Percentiles rank a stretch among this genome's conserved stretches.
These are phyloP conservation scores for Curvularia sp. DNA, from an alignment of 2,329 filamentous ascomycete genomes.

Conservation along the genomic window DNA sequence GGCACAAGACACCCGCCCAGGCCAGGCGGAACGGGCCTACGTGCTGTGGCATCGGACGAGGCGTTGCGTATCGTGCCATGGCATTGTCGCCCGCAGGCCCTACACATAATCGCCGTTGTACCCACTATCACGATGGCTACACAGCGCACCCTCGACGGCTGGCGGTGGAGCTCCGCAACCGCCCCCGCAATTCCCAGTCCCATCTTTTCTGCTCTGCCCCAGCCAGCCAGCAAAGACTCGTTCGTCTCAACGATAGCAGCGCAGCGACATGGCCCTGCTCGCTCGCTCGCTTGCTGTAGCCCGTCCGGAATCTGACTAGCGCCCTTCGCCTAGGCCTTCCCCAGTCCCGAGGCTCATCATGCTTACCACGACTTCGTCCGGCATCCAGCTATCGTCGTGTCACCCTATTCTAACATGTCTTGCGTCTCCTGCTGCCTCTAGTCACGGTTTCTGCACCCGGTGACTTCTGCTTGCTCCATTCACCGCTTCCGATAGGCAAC, in stretches of 20 bases:
- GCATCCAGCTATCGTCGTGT: slow-evolving; percentile 18
- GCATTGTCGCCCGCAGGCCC: not conserved
- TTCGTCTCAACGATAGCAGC: slow-evolving; percentile 30
- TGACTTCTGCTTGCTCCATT: slow-evolving; percentile 8
- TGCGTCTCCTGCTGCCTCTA: slow-evolving; percentile 1
- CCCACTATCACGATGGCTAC: slow-evolving; percentile 19
- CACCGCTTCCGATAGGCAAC: slow-evolving; percentile 11
- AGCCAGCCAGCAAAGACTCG: slow-evolving; percentile 22
- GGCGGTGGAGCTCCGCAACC: not conserved
- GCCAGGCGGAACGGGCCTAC: not conserved
- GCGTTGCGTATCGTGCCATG: not conserved
- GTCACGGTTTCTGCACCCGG: slow-evolving; percentile 7
- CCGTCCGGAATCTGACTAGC: slow-evolving; percentile 5
- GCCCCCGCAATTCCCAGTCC: slow-evolving; percentile 5
- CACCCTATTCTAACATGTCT: slow-evolving; percentile 12
- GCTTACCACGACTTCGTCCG: slow-evolving; percentile 11
- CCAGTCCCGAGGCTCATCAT: not conserved
- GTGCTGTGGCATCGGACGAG: not conserved
- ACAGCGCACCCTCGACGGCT: slow-evolving; percentile 17
- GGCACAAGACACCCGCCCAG: not conserved
- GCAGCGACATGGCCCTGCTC: slow-evolving; percentile 5
- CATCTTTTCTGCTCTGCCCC: slow-evolving; percentile 8
- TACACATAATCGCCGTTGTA: not conserved
- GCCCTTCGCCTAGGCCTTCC: slow-evolving; percentile 10
- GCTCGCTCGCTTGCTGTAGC: slow-evolving; percentile 4